Evolutionary conservation across 2,329 filamentous ascomycete genomes (phyloP).

Genomic region (Pseudogymnoascus sp.): DNA sequence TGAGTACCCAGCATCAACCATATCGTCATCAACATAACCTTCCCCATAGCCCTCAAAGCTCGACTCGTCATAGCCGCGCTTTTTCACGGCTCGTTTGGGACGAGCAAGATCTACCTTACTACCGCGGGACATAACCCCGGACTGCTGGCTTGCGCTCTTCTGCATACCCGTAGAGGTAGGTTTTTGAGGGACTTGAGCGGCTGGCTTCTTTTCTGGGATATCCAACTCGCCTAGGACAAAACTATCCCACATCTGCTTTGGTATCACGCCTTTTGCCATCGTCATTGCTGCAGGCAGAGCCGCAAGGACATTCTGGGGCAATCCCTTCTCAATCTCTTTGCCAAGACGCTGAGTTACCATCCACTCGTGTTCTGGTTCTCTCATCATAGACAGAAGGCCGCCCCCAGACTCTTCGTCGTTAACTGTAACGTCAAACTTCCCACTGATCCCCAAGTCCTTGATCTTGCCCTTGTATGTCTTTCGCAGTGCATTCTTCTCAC

Average conservation of each 20-base stretch:
- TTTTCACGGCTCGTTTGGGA: constrained; percentile 59
- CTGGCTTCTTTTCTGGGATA: constrained; percentile 12
- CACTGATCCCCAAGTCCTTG: constrained; percentile 52
- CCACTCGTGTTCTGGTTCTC: constrained; percentile 48
- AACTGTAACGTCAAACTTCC: constrained; percentile 52
- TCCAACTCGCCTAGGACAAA: constrained; percentile 49
- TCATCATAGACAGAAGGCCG: constrained; percentile 45
- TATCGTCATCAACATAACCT: constrained; percentile 60
- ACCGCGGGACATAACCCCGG: neutral
- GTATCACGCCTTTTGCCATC: constrained; percentile 48
- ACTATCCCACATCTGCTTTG: constrained; percentile 47
- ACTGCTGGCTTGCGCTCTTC: constrained; percentile 25
- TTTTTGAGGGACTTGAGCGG: constrained; percentile 33
- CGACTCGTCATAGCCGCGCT: constrained; percentile 65
- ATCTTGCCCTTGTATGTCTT: constrained; percentile 63
- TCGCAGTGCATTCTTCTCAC: constrained; percentile 57
- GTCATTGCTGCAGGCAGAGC: constrained; percentile 43
- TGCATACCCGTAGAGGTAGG: constrained; percentile 47
- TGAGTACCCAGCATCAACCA: constrained; percentile 55
- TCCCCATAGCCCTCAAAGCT: constrained; percentile 69
- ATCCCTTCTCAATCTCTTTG: constrained; percentile 45
- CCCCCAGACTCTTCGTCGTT: constrained; percentile 44
- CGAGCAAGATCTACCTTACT: constrained; percentile 33
- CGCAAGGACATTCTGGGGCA: constrained; percentile 37
- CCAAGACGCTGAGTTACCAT: constrained; percentile 44